These are phyloP conservation scores for Rosa chinensis DNA, from an alignment of 306 rosid genomes.

Conservation along the genomic window DNA sequence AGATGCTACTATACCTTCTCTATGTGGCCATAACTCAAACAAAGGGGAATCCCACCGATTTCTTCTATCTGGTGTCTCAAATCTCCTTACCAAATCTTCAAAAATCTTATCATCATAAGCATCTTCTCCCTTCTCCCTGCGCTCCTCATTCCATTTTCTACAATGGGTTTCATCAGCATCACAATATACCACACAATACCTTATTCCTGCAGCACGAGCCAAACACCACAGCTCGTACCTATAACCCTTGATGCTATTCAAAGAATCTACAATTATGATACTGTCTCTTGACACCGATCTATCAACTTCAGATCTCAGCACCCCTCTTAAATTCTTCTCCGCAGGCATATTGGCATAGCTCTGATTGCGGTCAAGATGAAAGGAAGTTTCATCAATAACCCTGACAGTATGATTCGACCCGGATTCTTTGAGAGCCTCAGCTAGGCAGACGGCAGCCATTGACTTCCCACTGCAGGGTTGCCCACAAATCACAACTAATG, in stretches of 20 bases:
- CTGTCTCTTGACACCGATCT: constrained; percentile 71
- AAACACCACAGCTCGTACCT: constrained; percentile 95
- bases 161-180: constrained; percentile 68
- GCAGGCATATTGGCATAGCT: constrained; percentile 85
- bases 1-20: constrained; percentile 59
- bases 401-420: constrained; percentile 52
- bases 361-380: constrained; percentile 82
- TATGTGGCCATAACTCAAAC: constrained; percentile 79
- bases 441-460: constrained; percentile 53
- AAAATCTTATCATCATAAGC: constrained; percentile 63
- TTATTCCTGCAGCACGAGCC: constrained; percentile 82
- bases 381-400: constrained; percentile 66
- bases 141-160: constrained; percentile 78
- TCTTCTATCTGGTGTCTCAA: constrained; percentile 81
- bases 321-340: constrained; percentile 91
- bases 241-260: constrained; percentile 91
- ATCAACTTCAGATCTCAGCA: constrained; percentile 88
- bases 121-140: constrained; percentile 64
- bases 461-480: constrained; percentile 91
- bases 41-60: constrained; percentile 96
- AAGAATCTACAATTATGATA: constrained; percentile 73
- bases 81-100: constrained; percentile 79
- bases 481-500: constrained; percentile 92
- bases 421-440: constrained; percentile 66
- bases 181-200: constrained; percentile 81